Evolutionary conservation across 2,329 filamentous ascomycete genomes (phyloP).

Genomic region (Fusarium albidum): DNA sequence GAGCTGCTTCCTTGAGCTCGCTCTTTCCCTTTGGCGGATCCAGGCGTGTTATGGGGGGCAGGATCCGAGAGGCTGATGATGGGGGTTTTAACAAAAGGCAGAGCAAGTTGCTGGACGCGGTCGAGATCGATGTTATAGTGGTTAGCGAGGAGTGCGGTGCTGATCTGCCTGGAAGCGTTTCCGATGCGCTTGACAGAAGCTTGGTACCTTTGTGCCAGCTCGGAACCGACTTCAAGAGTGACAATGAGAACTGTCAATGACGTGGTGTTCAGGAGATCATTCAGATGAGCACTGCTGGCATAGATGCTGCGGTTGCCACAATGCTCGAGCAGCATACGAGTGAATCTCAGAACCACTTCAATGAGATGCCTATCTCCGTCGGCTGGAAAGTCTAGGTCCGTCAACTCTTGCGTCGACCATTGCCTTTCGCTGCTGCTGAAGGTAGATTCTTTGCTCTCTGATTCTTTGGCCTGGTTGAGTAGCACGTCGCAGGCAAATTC

Average conservation of each 20-base stretch:
- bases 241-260: slow-evolving; percentile 80
- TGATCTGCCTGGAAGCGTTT: slow-evolving; percentile 71
- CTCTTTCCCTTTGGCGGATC: slow-evolving; percentile 78
- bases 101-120: slow-evolving; percentile 82
- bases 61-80: slow-evolving; percentile 61
- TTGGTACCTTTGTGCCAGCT: slow-evolving; percentile 91
- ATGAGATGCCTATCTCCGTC: slow-evolving; percentile 86
- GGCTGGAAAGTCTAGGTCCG: slow-evolving; percentile 68
- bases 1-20: slow-evolving; percentile 56
- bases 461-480: slow-evolving; percentile 62
- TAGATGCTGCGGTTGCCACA: slow-evolving; percentile 98
- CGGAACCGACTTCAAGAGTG: slow-evolving; percentile 81
- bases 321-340: slow-evolving; percentile 86
- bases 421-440: slow-evolving; percentile 58
- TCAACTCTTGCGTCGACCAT: slow-evolving; percentile 57
- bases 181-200: slow-evolving; percentile 81
- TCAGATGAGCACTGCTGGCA: slow-evolving; percentile 88
- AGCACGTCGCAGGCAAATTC: slow-evolving; percentile 76
- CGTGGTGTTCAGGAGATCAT: slow-evolving; percentile 87
- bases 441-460: slow-evolving; percentile 54
- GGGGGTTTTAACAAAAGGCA: slow-evolving; percentile 80
- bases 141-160: slow-evolving; percentile 77
- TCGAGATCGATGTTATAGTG: slow-evolving; percentile 86
- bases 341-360: slow-evolving; percentile 84
- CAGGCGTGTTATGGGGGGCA: slow-evolving; percentile 60